Conservation (phyloP, 352 stramenopile species). For the Phytophthora pini region DNA sequence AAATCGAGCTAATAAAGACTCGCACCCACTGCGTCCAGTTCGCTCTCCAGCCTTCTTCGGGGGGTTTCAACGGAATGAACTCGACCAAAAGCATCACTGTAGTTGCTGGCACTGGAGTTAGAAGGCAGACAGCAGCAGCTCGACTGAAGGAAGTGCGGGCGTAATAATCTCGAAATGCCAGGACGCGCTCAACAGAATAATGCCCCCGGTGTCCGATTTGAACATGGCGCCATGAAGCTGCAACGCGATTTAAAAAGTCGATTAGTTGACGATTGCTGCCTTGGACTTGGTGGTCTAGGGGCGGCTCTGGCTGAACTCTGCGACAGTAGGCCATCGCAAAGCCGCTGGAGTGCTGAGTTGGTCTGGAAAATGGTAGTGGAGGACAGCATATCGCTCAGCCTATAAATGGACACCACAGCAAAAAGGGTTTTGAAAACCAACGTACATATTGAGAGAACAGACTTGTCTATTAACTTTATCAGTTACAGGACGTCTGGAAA, state of each 20-base stretch:
- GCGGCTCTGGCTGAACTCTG: slow-evolving; percentile 5
- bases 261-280: not conserved
- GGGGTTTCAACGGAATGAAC: slow-evolving; percentile 10
- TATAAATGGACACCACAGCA: too few relatives aligned
- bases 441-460: too few relatives aligned
- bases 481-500: too few relatives aligned
- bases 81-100: slow-evolving; percentile 24
- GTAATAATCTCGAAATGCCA: slow-evolving; percentile 30
- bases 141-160: slow-evolving; percentile 4
- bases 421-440: too few relatives aligned
- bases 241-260: not conserved
- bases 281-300: too few relatives aligned
- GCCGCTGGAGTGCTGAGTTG: too few relatives aligned
- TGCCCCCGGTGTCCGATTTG: slow-evolving; percentile 22
- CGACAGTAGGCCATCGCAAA: not conserved
- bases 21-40: slow-evolving; percentile 26
- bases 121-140: slow-evolving; percentile 13
- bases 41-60: slow-evolving; percentile 23
- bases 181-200: slow-evolving; percentile 23
- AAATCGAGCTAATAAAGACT: slow-evolving; percentile 15
- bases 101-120: slow-evolving; percentile 19
- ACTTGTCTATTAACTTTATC: too few relatives aligned
- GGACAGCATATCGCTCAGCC: too few relatives aligned
- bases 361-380: too few relatives aligned
- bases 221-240: slow-evolving; percentile 5